These are phyloP conservation scores for Polytrichum formosum DNA, from an alignment of 225 moss, liverwort and hornwort species.

Conservation along the genomic window DNA sequence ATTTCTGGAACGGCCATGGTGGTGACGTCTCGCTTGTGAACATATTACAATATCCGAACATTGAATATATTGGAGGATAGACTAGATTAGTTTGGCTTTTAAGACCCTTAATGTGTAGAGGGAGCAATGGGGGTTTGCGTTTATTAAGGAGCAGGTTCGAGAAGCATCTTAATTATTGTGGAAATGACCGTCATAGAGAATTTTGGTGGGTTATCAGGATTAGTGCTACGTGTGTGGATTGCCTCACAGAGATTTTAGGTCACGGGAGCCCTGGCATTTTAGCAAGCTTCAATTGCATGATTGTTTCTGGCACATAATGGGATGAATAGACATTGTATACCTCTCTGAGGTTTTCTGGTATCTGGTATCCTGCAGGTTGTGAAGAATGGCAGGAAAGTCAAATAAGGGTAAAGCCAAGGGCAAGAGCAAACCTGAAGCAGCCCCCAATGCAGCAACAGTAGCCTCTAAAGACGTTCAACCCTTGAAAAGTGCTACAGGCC, in stretches of 20 bases:
- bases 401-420: constrained; percentile 66
- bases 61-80: no score
- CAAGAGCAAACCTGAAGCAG: constrained; percentile 58
- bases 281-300: background rate
- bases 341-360: constrained; percentile 5
- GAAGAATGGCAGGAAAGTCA: constrained; percentile 79
- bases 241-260: no score
- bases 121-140: no score
- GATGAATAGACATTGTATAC: background rate
- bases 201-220: background rate
- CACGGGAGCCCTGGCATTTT: no score
- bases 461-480: constrained; percentile 36
- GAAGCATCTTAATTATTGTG: background rate
- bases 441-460: constrained; percentile 19
- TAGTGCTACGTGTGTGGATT: background rate
- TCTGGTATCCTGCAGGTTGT: constrained; percentile 41
- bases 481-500: constrained; percentile 42
- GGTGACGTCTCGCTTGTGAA: no score
- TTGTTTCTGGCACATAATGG: background rate
- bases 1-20: no score
- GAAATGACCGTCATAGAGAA: background rate
- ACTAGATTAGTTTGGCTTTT: no score
- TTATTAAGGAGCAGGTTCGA: background rate
- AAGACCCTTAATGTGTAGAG: no score
- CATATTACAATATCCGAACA: no score